These are phyloP conservation scores for Neopestalotiopsis clavispora DNA, from an alignment of 2,329 filamentous ascomycete species.

Conservation along the genomic window DNA sequence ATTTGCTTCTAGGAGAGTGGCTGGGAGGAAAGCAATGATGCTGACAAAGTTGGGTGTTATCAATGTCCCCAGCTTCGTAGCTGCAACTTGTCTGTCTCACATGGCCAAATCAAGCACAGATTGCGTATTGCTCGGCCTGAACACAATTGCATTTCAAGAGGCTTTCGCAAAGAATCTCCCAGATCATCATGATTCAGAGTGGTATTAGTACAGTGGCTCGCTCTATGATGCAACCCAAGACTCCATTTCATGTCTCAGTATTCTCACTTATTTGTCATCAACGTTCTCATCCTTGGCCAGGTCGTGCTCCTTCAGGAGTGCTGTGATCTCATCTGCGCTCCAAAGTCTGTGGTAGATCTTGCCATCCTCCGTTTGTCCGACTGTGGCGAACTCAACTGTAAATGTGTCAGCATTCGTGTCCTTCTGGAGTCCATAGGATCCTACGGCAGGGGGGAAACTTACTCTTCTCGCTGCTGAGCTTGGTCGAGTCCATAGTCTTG, in stretches of 20 bases:
- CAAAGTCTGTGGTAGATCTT: constrained; percentile 98
- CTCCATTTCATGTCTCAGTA: constrained; percentile 11
- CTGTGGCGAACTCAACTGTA: constrained; percentile 95
- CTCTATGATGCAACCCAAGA: constrained; percentile 21
- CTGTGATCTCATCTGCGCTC: constrained; percentile 95
- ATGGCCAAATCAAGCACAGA: neutral
- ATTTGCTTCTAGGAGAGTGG: too few species aligned
- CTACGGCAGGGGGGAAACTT: constrained; percentile 43
- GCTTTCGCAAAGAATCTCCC: neutral
- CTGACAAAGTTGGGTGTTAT: neutral
- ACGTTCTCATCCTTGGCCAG: constrained; percentile 83
- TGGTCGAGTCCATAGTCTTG: constrained; percentile 99
- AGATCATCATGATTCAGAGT: constrained; percentile 16
- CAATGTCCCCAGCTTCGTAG: neutral
- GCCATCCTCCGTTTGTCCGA: constrained; percentile 91
- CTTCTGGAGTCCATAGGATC: neutral
- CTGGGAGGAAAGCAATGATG: neutral
- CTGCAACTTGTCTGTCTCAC: constrained; percentile 1
- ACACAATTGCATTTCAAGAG: neutral
- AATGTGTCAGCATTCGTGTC: constrained; percentile 26
- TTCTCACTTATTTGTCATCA: constrained; percentile 61
- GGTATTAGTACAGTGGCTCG: constrained; percentile 22
- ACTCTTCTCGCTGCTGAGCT: constrained; percentile 99
- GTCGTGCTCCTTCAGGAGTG: constrained; percentile 92
- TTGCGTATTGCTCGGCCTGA: neutral